Percentiles rank a stretch among this genome's conserved stretches.
These are phyloP conservation scores for Fusarium albidum DNA, from an alignment of 2,329 filamentous ascomycete genomes.

Conservation along the genomic window DNA sequence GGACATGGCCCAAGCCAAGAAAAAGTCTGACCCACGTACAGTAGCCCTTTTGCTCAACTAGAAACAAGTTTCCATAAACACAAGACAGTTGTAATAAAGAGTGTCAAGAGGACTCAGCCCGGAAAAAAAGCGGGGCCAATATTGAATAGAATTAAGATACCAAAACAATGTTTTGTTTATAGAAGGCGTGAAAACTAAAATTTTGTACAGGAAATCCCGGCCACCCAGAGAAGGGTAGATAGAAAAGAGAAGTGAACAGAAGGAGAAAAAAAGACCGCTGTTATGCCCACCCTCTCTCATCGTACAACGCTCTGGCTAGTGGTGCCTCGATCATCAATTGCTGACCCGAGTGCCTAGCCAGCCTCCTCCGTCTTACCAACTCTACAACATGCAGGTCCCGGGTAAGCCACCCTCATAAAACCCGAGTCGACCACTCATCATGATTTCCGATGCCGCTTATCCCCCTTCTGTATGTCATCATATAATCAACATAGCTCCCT, in stretches of 20 bases:
- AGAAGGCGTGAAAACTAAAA: too few relatives aligned
- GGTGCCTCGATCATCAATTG: too few relatives aligned
- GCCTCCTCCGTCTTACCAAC: neutral
- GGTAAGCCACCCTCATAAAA: neutral
- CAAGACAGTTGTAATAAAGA: too few relatives aligned
- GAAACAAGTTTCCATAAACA: slow-evolving; percentile 18
- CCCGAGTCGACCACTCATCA: neutral
- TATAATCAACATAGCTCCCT: slow-evolving; percentile 10
- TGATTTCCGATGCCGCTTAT: neutral
- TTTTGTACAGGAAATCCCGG: too few relatives aligned
- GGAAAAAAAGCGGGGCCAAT: neutral
- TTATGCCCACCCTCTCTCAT: too few relatives aligned
- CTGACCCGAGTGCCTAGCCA: neutral
- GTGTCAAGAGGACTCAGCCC: slow-evolving; percentile 7
- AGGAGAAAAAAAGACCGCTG: too few relatives aligned
- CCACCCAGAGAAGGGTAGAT: too few relatives aligned
- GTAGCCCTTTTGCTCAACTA: slow-evolving; percentile 1
- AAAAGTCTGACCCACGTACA: slow-evolving; percentile 20
- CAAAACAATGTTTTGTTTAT: too few relatives aligned
- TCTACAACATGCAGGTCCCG: slow-evolving; percentile 27
- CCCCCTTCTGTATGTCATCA: neutral
- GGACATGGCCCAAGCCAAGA: slow-evolving; percentile 2
- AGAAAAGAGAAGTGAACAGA: too few relatives aligned
- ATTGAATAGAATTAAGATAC: too few relatives aligned
- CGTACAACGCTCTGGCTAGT: too few relatives aligned